Conservation (phyloP, 2,329 filamentous ascomycete species). For the Exophiala oligosperma region DNA sequence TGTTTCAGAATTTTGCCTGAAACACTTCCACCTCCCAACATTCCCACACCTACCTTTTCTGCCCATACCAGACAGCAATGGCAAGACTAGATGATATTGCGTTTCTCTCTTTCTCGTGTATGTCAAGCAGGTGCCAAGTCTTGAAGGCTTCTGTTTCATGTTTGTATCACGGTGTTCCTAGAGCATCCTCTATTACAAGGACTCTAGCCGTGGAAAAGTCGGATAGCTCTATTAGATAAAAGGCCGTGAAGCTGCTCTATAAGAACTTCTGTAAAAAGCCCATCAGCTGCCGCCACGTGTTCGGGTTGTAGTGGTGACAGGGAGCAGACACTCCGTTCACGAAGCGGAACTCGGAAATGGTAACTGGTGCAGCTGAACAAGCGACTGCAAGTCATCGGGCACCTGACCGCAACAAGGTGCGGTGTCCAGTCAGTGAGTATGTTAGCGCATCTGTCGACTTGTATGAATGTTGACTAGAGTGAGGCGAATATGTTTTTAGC, state of each 20-base stretch:
- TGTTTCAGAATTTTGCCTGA: no score
- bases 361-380: conserved; percentile 3
- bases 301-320: conserved; percentile 10
- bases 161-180: no score
- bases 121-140: no score
- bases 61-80: no score
- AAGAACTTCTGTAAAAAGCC: not conserved
- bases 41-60: no score
- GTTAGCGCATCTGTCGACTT: conserved; percentile 12
- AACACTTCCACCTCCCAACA: no score
- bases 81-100: no score
- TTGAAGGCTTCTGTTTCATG: no score
- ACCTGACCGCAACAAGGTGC: conserved; percentile 22
- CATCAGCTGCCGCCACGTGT: conserved; percentile 15
- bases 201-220: not conserved
- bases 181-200: no score
- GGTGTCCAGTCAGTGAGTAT: conserved; percentile 4
- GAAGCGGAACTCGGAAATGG: conserved; percentile 1
- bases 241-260: not conserved
- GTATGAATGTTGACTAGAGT: conserved; percentile 19
- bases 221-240: not conserved
- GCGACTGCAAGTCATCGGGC: conserved; percentile 7
- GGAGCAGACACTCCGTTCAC: conserved; percentile 1
- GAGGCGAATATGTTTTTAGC: conserved; percentile 24
- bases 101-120: no score